phyloP scores from a whole-genome alignment of 208 protist genomes.

The Tritrichomonas foetus region DNA sequence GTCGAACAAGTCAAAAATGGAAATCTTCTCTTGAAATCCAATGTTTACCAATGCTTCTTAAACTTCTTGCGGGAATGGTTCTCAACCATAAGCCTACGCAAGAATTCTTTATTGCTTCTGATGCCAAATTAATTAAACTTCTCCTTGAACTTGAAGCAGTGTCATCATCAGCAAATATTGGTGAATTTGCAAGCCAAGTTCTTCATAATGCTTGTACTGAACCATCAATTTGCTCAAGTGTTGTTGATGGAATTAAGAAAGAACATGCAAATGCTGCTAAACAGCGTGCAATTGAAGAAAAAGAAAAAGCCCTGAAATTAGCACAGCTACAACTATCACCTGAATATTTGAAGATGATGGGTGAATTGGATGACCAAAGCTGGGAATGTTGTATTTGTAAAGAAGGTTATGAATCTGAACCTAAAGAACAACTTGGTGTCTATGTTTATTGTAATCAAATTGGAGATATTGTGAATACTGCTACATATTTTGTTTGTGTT shows the following conservation, averaged over 20 bases:
- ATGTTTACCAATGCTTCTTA: neutral
- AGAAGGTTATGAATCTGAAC: neutral
- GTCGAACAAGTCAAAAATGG: neutral
- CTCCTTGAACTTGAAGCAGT: neutral
- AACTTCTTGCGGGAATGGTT: neutral
- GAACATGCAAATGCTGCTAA: neutral
- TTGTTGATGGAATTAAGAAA: neutral
- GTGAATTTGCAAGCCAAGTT: neutral
- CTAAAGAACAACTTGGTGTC: neutral
- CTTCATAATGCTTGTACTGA: neutral
- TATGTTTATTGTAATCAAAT: neutral
- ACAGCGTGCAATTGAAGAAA: neutral
- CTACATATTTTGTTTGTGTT: neutral
- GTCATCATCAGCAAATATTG: neutral
- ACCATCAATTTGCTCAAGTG: neutral
- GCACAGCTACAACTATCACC: neutral
- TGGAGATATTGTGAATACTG: neutral
- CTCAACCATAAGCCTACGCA: neutral
- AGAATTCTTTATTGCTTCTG: neutral
- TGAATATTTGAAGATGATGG: neutral
- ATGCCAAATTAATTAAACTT: neutral
- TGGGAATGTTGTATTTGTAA: slow-evolving; percentile 25
- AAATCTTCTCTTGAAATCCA: neutral
- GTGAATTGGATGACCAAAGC: neutral
- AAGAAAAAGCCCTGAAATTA: neutral